Conservation (phyloP, 1,284 basidiomycete genomes). For the Trichosporon asahii region DNA sequence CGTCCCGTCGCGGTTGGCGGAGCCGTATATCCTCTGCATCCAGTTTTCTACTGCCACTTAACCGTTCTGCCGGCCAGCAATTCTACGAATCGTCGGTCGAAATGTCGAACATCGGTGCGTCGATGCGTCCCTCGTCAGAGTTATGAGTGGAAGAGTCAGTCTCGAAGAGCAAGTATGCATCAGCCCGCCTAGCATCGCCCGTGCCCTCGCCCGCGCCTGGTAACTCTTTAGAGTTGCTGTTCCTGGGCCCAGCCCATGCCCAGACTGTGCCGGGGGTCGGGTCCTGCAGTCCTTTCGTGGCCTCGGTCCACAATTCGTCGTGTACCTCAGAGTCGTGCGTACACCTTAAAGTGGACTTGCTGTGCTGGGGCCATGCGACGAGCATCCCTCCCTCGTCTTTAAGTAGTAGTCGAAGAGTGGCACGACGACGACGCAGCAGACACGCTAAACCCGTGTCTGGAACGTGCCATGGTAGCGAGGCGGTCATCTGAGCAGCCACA, state of each 20-base stretch:
- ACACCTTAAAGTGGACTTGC: background rate
- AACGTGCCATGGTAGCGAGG: background rate
- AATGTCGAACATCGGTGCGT: too few relatives aligned
- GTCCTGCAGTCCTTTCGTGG: background rate
- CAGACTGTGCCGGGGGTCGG: background rate
- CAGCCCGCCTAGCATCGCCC: background rate
- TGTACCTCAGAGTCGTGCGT: background rate
- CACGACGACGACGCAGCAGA: background rate
- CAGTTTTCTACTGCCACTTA: background rate
- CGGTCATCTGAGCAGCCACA: background rate
- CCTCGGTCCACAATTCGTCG: background rate
- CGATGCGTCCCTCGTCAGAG: too few relatives aligned
- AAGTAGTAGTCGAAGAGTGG: background rate
- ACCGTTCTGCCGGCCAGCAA: background rate
- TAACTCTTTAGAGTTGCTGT: background rate
- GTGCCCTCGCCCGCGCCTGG: background rate
- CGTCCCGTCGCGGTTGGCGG: background rate
- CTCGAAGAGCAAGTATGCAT: background rate
- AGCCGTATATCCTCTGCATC: background rate
- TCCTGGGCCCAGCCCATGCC: background rate
- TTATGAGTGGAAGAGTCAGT: background rate
- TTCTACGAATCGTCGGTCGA: too few relatives aligned
- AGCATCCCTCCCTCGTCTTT: background rate
- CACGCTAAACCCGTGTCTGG: background rate
- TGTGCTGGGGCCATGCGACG: background rate